Percentiles rank a stretch among this genome's conserved stretches.
These are phyloP conservation scores for Hanseniaspora nectarophila DNA, from an alignment of 805 yeast genomes.

Conservation along the genomic window DNA sequence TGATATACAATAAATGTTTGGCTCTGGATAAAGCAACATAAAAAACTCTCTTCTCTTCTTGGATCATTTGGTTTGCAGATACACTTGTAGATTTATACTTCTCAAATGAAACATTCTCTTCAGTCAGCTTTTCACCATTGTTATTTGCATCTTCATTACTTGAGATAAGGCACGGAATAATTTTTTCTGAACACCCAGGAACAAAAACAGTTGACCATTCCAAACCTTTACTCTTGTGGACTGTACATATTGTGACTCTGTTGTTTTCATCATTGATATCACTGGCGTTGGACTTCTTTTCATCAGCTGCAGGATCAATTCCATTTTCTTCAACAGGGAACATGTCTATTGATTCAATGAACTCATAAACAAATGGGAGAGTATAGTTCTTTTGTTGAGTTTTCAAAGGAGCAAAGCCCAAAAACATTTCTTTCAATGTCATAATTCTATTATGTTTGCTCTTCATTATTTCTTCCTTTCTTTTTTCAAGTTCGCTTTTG, in stretches of 20 bases:
- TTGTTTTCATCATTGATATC: slow-evolving; percentile 19
- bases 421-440: slow-evolving; percentile 20
- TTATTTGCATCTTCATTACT: slow-evolving; percentile 23
- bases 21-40: slow-evolving; percentile 89
- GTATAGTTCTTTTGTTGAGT: slow-evolving; percentile 15
- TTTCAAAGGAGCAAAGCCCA: slow-evolving; percentile 20
- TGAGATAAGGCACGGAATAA: slow-evolving; percentile 51
- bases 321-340: slow-evolving; percentile 12
- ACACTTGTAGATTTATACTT: slow-evolving; percentile 14
- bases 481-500: slow-evolving; percentile 7
- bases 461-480: neutral
- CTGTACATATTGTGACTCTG: slow-evolving; percentile 53
- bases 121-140: slow-evolving; percentile 24
- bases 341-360: slow-evolving; percentile 10
- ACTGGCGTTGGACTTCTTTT: neutral
- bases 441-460: neutral
- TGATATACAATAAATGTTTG: slow-evolving; percentile 40
- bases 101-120: slow-evolving; percentile 14
- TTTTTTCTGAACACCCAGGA: slow-evolving; percentile 56
- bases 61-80: slow-evolving; percentile 26
- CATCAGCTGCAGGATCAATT: neutral
- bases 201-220: slow-evolving; percentile 92
- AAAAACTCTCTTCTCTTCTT: slow-evolving; percentile 74
- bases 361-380: slow-evolving; percentile 12
- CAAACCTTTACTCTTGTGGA: slow-evolving; percentile 85